Conservation (phyloP, 2,329 filamentous ascomycete genomes). For the Paramyrothecium roridum region DNA sequence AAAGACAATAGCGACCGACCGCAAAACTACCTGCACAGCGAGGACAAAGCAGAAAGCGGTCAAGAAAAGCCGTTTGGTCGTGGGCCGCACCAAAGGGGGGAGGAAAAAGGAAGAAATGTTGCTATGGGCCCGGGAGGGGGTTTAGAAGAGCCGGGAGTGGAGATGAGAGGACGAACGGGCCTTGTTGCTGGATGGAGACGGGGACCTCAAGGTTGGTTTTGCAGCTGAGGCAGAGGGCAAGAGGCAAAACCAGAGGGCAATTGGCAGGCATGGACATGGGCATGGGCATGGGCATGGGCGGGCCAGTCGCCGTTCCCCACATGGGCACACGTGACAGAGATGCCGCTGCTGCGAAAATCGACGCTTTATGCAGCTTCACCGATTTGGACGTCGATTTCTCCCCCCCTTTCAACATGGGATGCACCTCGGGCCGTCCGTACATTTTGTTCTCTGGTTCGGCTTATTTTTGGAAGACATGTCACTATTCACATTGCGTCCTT, state of each 20-base stretch:
- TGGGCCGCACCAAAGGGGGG: conserved; percentile 7
- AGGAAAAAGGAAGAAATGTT: conserved; percentile 7
- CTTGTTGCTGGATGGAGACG: conserved; percentile 5
- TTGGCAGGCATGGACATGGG: too few species aligned
- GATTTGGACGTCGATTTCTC: not conserved
- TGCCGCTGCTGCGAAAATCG: not conserved
- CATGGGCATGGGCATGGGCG: too few species aligned
- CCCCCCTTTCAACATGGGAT: not conserved
- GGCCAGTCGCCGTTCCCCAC: not conserved
- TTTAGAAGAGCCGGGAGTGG: not conserved
- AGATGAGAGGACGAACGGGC: not conserved
- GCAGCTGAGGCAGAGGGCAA: not conserved
- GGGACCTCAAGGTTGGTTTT: not conserved
- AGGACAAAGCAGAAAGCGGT: conserved; percentile 10
- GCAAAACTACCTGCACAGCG: not conserved
- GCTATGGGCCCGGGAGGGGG: conserved; percentile 1
- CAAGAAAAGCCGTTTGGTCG: conserved; percentile 9
- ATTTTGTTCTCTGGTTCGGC: too few species aligned
- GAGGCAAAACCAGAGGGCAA: too few species aligned
- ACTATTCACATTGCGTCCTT: too few species aligned
- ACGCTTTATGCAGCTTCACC: not conserved
- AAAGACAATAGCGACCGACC: not conserved
- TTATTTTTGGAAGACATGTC: too few species aligned
- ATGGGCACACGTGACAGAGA: not conserved
- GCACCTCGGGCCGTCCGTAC: not conserved